Base-by-base conservation (phyloP, 345 rosid species). In the Eucalyptus globulus region DNA sequence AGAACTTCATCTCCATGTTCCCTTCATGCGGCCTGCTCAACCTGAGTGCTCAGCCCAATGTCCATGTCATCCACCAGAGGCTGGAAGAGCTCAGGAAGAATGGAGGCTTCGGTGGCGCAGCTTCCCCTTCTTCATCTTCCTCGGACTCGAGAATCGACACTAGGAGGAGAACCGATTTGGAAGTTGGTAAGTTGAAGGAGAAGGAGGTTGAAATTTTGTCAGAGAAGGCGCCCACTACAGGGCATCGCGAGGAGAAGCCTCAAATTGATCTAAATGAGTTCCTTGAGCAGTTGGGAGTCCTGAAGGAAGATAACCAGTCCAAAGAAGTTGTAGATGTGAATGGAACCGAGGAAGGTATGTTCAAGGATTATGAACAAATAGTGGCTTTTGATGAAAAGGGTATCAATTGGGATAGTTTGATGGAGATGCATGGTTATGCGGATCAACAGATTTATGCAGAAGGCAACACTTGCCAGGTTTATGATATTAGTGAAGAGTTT, bases 181-280 rank as follows among this genome's bases (percentile, higher is more conserved):
- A 89, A 60, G 90, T 91, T 43, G 37, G 21, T 60, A 47, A 69
- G 47, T 49, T 54, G n/a, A 89, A 56, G 91, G 95, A 93, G 86
- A 91, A 92, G 54, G 92, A 89, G 11, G 90, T 54, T 6, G 93
- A 91, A 67, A 88, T 92, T 90, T 86, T 91, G 26, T 89, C 91
- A 45, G 93, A 93, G 49, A 89, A 87, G 86, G 86, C 69, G 24
- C 89, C 62, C 87, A 81, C 58, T 86, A 13, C 69, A 65, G 91
- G 65, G 62, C 58, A 86, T 51, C 80, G 67, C 9, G 92, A 91
- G 91, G 96, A 93, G 93, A 96, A 94, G 92, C 97, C 96, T 19
- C 98, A 97, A 96, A 95, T 98, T 89, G 99, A 97, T 92, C 93
- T 98, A 27, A 96, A 94, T 47, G 99, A 97, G 97, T 97, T 96